Base-by-base conservation (phyloP, 75 land plant species). In the Pinus tabuliformis region DNA sequence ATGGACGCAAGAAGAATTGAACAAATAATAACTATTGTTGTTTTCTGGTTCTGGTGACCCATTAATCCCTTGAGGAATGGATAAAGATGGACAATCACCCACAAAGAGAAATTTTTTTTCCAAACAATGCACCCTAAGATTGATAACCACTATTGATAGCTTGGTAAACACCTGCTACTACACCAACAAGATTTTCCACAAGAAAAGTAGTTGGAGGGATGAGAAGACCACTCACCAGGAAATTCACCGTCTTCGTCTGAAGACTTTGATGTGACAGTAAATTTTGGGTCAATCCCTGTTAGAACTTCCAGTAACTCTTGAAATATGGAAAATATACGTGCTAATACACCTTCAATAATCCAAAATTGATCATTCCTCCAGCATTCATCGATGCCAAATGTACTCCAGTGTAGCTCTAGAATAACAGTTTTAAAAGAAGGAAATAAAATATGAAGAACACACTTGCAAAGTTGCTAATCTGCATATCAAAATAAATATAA, bases 281-380 rank as follows among this genome's bases (percentile, higher is more conserved):
- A 96, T 79, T 94, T 96, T 59, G 99, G 94, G 79, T 96, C 99
- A 56, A 96, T 90, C 22, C 99, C 99, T 11, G 95, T 97, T 22
- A 92, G 81, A 24, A 96, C 99, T 83, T 96, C 94, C 37, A 96
- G 59, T 24, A 96, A 79, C 16, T 97, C 99, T 79, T 96, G 99
- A 87, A 96, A 94, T 33, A 96, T 93, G 1, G 99, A 97, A 81
- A 96, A 94, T 3, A 96, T 85, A 87, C 94, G 99, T 39, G 99
- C 93, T 7, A 95, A 95, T 63, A 91, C 91, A 18, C 98, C 98
- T 62, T 95, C 98, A 76, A 95, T 95, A 65, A 96, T 97, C 99
- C 99, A 96, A 73, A 96, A 96, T 78, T 96, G 99, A 65, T 96
- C 99, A 60, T 96, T 96, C 30, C 97, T 90, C 99, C 99, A 96